These are phyloP conservation scores for Pseudophaeomoniella oleicola DNA, from an alignment of 2,329 filamentous ascomycete genomes.

Conservation along the genomic window DNA sequence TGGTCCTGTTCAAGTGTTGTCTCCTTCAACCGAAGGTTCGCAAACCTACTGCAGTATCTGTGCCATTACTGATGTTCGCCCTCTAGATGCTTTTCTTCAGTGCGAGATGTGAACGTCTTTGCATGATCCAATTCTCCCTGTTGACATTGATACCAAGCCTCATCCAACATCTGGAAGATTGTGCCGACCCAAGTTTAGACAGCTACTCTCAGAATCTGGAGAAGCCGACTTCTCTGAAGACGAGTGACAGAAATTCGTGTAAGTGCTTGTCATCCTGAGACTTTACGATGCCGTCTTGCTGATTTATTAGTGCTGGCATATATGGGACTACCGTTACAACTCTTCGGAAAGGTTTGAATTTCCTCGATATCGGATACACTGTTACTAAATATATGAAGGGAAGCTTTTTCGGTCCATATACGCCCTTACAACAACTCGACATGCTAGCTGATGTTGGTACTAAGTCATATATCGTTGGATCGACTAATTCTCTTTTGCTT, in stretches of 20 bases:
- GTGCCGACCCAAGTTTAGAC: conserved; percentile 84
- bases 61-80: conserved; percentile 7
- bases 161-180: conserved; percentile 82
- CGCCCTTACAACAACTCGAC: conserved; percentile 87
- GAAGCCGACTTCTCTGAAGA: conserved; percentile 71
- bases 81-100: conserved; percentile 92
- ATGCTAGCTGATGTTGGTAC: conserved; percentile 84
- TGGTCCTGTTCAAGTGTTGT: conserved; percentile 87
- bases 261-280: no score
- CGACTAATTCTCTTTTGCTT: conserved; percentile 83
- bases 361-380: neutral
- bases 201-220: conserved; percentile 60
- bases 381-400: conserved; percentile 65
- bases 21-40: conserved; percentile 83
- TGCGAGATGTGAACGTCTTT: conserved; percentile 85
- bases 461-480: conserved; percentile 94
- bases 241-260: conserved; percentile 77
- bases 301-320: conserved; percentile 61
- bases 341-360: conserved; percentile 66
- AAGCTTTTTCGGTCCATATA: conserved; percentile 91
- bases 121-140: conserved; percentile 96
- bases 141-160: conserved; percentile 90
- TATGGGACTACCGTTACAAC: conserved; percentile 86
- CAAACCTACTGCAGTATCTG: conserved; percentile 1
- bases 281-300: neutral